A percentile compares a stretch with the other conserved stretches of the same genome.
phyloP scores from a whole-genome alignment of 345 rosid genomes.

The Eucalyptus pauciflora region DNA sequence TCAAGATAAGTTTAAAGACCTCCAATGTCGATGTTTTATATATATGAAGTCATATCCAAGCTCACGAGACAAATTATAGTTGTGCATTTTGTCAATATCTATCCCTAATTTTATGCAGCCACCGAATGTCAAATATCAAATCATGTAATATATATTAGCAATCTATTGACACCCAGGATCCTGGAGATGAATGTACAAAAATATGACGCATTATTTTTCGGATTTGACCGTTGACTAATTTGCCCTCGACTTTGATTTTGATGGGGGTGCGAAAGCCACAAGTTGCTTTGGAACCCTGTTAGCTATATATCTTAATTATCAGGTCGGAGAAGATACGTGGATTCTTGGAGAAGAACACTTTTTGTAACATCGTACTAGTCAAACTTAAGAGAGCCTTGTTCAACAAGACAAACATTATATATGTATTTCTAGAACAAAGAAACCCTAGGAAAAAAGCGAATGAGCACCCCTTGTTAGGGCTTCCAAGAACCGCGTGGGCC shows the following conservation, averaged over 20 bases:
- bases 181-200: neutral
- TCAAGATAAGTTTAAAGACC: neutral
- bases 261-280: neutral
- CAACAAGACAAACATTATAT: neutral
- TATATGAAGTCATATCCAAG: neutral
- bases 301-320: neutral
- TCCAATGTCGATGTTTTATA: accelerated
- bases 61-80: neutral
- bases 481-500: neutral
- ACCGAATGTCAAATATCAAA: neutral
- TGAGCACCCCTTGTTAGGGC: neutral
- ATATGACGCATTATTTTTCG: neutral
- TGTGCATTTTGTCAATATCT: neutral
- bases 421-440: neutral
- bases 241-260: neutral
- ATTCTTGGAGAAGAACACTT: neutral
- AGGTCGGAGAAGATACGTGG: neutral
- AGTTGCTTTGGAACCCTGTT: neutral
- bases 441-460: neutral
- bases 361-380: neutral
- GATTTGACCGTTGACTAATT: neutral
- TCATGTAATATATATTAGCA: neutral
- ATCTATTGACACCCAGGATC: neutral
- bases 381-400: neutral
- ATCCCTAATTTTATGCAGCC: neutral